Evolutionary conservation across 2,329 filamentous ascomycete species (phyloP).

Genomic region (Colletotrichum sp.): DNA sequence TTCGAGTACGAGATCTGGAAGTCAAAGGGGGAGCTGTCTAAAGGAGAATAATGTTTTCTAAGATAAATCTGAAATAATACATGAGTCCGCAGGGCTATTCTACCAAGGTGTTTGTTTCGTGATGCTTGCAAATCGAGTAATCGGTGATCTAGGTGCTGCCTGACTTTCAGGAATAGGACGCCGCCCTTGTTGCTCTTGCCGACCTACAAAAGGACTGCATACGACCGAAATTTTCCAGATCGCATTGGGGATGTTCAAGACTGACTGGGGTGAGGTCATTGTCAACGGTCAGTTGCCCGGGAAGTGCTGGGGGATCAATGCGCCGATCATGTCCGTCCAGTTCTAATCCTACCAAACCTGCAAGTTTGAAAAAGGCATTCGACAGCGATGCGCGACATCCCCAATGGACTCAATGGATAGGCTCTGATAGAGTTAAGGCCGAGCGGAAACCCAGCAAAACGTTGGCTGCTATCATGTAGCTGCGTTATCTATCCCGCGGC

Average conservation of each 20-base stretch:
- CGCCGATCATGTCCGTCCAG: not conserved
- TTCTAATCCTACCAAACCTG: not conserved
- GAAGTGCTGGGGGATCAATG: not conserved
- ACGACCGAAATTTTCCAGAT: not conserved
- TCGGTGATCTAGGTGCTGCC: not conserved
- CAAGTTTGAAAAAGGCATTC: not conserved
- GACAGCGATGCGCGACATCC: not conserved
- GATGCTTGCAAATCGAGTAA: not conserved
- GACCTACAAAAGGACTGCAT: no score
- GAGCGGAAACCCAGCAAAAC: not conserved
- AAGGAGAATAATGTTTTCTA: not conserved
- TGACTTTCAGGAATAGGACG: no score
- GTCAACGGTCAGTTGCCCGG: accelerated
- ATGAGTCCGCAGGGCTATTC: not conserved
- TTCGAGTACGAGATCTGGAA: not conserved
- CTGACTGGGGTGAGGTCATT: not conserved
- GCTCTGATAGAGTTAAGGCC: not conserved
- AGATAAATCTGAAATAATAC: not conserved
- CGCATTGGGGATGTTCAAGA: not conserved
- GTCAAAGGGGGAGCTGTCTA: not conserved
- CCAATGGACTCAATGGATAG: not conserved
- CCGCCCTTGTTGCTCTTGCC: no score
- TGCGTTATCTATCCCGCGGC: not conserved
- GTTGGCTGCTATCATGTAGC: not conserved
- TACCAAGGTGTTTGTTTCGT: not conserved